Percentiles rank a stretch among this genome's conserved stretches.
These are phyloP conservation scores for Aureobasidium zeae DNA, from an alignment of 2,329 filamentous ascomycete genomes.

Conservation along the genomic window DNA sequence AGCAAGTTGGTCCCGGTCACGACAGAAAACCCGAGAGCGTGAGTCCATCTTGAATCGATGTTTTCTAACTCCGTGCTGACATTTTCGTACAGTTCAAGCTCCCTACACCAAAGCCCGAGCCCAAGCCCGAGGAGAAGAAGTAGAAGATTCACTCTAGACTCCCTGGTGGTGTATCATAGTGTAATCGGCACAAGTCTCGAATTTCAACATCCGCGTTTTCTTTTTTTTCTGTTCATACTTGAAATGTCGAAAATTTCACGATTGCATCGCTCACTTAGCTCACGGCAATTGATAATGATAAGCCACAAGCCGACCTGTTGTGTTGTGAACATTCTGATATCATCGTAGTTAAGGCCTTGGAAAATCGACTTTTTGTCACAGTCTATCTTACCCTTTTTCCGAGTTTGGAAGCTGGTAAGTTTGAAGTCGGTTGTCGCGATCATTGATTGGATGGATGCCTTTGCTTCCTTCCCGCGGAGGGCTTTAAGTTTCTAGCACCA, in stretches of 20 bases:
- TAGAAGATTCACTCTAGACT: slow-evolving; percentile 50
- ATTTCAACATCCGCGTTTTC: slow-evolving; percentile 4
- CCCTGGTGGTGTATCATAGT: slow-evolving; percentile 15
- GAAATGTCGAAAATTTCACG: background rate
- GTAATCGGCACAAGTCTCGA: slow-evolving; percentile 13
- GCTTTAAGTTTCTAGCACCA: too few relatives aligned
- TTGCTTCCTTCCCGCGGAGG: too few relatives aligned
- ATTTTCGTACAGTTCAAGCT: slow-evolving; percentile 62
- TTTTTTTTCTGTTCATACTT: slow-evolving; percentile 13
- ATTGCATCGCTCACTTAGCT: too few relatives aligned
- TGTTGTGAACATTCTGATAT: too few relatives aligned
- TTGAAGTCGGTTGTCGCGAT: too few relatives aligned
- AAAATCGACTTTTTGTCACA: too few relatives aligned
- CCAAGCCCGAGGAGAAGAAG: slow-evolving; percentile 83
- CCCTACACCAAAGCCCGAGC: slow-evolving; percentile 89
- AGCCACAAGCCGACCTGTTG: too few relatives aligned
- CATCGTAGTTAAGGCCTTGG: too few relatives aligned
- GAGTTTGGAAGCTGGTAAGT: too few relatives aligned
- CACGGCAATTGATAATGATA: too few relatives aligned
- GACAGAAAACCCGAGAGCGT: slow-evolving; percentile 68
- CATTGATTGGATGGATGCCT: too few relatives aligned
- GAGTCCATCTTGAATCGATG: slow-evolving; percentile 25
- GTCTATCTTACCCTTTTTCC: too few relatives aligned
- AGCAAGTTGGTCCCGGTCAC: slow-evolving; percentile 61
- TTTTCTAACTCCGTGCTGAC: slow-evolving; percentile 9